Percentiles rank a stretch among this genome's conserved stretches.
These are phyloP conservation scores for Suillus occidentalis DNA, from an alignment of 768 basidiomycete genomes.

Conservation along the genomic window DNA sequence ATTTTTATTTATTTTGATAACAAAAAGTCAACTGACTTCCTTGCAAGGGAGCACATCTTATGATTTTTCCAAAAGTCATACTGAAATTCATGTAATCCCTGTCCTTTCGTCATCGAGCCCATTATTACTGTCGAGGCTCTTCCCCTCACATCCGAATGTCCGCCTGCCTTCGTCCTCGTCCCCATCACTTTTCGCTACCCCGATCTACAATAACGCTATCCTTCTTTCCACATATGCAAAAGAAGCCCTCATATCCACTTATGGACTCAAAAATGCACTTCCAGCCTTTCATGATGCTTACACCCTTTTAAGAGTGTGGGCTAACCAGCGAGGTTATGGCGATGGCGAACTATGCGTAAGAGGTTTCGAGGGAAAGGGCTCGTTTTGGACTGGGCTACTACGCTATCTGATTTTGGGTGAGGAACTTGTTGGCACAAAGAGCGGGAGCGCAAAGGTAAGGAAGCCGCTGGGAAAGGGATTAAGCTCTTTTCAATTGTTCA, in stretches of 20 bases:
- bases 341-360: conserved; percentile 57
- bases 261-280: conserved; percentile 49
- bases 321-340: conserved; percentile 79
- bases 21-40: conserved; percentile 22
- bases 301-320: conserved; percentile 86
- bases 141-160: conserved; percentile 73
- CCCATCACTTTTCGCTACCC: conserved; percentile 50
- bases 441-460: conserved; percentile 35
- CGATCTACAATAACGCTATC: conserved; percentile 77
- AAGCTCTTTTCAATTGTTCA: conserved; percentile 89
- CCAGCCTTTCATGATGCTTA: conserved; percentile 74
- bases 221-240: conserved; percentile 44
- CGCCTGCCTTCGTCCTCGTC: conserved; percentile 40
- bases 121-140: conserved; percentile 65
- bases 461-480: conserved; percentile 75
- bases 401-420: conserved; percentile 68
- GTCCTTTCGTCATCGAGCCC: conserved; percentile 58
- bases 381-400: conserved; percentile 68
- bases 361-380: conserved; percentile 69
- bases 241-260: conserved; percentile 41
- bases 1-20: conserved; percentile 23
- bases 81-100: conserved; percentile 74
- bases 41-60: conserved; percentile 46
- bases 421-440: conserved; percentile 39
- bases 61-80: conserved; percentile 69